These are phyloP conservation scores for Trichomonas tenax DNA, from an alignment of 208 protist genomes.

Conservation along the genomic window DNA sequence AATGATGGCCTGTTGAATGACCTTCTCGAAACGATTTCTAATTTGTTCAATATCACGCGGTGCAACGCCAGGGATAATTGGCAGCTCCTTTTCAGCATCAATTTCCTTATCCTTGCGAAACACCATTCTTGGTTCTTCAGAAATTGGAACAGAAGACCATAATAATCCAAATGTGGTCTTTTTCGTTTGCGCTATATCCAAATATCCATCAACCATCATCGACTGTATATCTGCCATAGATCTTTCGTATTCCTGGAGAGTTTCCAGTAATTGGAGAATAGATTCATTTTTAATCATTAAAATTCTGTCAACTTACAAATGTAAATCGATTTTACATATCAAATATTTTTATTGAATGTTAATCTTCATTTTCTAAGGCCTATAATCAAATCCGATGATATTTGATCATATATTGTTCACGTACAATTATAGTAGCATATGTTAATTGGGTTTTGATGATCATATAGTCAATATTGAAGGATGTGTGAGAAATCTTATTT, in stretches of 20 bases:
- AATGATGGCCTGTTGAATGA: neutral
- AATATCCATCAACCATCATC: neutral
- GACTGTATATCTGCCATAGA: neutral
- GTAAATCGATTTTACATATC: too few species aligned
- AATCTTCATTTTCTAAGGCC: too few species aligned
- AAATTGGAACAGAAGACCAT: neutral
- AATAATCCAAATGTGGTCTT: neutral
- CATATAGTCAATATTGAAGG: too few species aligned
- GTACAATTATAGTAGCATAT: too few species aligned
- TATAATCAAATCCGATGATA: too few species aligned
- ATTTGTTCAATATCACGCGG: neutral
- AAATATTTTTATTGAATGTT: too few species aligned
- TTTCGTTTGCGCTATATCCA: neutral
- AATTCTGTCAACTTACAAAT: too few species aligned
- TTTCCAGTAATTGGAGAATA: neutral
- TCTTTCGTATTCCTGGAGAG: neutral
- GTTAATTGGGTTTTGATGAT: too few species aligned
- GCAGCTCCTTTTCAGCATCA: neutral
- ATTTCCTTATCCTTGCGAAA: neutral
- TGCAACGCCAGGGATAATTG: neutral
- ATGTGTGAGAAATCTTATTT: too few species aligned
- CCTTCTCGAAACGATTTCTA: neutral
- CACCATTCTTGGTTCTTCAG: neutral
- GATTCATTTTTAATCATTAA: neutral
- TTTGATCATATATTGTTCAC: too few species aligned